phyloP scores from a whole-genome alignment of 1,284 basidiomycete genomes.

The Rhodofomes roseus region DNA sequence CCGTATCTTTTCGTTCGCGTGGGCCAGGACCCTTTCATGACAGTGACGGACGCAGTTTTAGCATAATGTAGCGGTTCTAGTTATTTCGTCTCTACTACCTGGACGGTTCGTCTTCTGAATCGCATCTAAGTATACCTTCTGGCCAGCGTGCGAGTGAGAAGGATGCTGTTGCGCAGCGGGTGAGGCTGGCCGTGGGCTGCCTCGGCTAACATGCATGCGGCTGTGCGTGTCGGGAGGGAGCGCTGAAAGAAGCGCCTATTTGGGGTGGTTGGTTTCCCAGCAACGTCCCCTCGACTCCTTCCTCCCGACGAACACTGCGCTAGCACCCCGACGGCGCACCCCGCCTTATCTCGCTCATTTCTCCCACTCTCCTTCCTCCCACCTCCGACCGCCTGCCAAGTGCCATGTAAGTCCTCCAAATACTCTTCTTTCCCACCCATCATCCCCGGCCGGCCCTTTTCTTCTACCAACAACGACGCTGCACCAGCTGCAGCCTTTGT shows the following conservation, averaged over 20 bases:
- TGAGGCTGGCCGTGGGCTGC: background rate
- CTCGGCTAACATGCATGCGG: background rate
- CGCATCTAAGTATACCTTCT: background rate
- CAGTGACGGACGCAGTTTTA: slow-evolving; percentile 10
- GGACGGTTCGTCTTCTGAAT: background rate
- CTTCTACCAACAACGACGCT: background rate
- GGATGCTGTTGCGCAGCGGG: background rate
- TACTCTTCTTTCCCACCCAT: background rate
- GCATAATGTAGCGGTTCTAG: background rate
- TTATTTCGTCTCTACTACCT: background rate
- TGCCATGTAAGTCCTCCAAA: slow-evolving; percentile 4
- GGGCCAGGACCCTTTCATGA: slow-evolving; percentile 1
- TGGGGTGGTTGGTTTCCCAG: slow-evolving; percentile 4
- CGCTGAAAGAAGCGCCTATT: background rate
- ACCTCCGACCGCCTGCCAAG: background rate
- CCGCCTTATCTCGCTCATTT: slow-evolving; percentile 2
- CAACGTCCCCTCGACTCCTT: background rate
- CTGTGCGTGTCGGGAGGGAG: background rate
- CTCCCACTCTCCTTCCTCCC: background rate
- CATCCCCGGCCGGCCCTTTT: slow-evolving; percentile 3
- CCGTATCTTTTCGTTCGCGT: background rate
- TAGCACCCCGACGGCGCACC: slow-evolving; percentile 4
- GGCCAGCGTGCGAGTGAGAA: background rate
- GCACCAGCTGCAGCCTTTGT: background rate
- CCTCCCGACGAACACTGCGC: slow-evolving; percentile 2